Evolutionary conservation across 2,329 filamentous ascomycete species (phyloP), one percentile per base, ranked within the genome.

Genomic region (Beauveria australis): DNA sequence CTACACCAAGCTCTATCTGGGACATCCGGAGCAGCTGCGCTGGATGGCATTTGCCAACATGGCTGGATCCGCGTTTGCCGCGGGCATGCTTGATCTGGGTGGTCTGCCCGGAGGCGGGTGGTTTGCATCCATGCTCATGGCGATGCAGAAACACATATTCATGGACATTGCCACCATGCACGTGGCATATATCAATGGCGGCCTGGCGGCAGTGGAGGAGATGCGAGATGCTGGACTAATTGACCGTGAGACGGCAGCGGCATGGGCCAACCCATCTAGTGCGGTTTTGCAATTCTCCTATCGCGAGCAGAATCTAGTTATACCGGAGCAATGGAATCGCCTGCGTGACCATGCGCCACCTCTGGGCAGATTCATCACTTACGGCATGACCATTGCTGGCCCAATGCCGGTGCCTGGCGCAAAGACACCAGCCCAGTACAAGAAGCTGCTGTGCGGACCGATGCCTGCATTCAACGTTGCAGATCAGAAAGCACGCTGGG

Each of bases 141-240:
- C 56, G n/a, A 59, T 59, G 56, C 56, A 59, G 19, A 59, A 59
- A 19, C 56, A 59, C 47, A 59, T 53, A 14, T 53, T 52, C 37
- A 52, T 59, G 56, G 48, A 28, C 26, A 53, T 53, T 46, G 56
- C 26, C 16, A 46, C 56, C 37, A 59, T 59, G 48, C 48, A 59
- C 19, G 48, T 46, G 37, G 56, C 47, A 18, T 59, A 44, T 10
- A 26, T 53, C 18, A 24, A 46, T 19, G 48, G 56, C n/a, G 48
- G 48, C 26, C n/a, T 59, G 47, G 47, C 47, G 12, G 56, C 56
- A 4, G 48, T 59, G 18, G 47, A 59, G 9, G 56, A 59, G 47
- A 59, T 59, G 37, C 47, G 40, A 8, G 48, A 53, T n/a, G 56
- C 47, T 5, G 56, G 40, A 16, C 37, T 53, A 14, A 53, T 53